A percentile compares a stretch with the other conserved stretches of the same genome.
These are phyloP conservation scores for Cylindrotheca fusiformis DNA, from an alignment of 108 stramenopile species.

Conservation along the genomic window DNA sequence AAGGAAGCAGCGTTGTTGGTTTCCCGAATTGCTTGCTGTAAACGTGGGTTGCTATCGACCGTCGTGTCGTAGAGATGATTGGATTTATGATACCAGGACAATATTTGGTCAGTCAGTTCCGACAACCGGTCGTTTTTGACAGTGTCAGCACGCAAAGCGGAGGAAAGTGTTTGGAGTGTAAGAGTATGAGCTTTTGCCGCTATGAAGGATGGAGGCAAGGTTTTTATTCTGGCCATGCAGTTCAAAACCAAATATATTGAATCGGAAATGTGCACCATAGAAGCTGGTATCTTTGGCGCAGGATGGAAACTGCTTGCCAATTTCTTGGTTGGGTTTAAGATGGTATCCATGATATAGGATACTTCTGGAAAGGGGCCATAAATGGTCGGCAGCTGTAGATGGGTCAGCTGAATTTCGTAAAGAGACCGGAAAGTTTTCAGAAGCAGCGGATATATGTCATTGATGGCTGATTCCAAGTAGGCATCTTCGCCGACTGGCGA, in stretches of 20 bases:
- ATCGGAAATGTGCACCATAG: slow-evolving; percentile 3
- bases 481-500: slow-evolving; percentile 22
- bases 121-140: neutral
- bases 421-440: slow-evolving; percentile 13
- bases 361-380: slow-evolving; percentile 24
- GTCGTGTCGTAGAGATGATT: slow-evolving; percentile 10
- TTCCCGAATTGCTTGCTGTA: slow-evolving; percentile 1
- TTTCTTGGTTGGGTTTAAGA: neutral
- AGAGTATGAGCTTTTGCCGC: slow-evolving; percentile 7
- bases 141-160: neutral
- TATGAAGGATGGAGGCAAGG: neutral
- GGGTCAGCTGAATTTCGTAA: slow-evolving; percentile 6
- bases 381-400: slow-evolving; percentile 19
- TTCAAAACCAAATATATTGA: neutral
- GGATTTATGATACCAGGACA: slow-evolving; percentile 28
- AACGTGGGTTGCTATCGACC: neutral
- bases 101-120: slow-evolving; percentile 3
- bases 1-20: slow-evolving; percentile 6
- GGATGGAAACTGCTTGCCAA: too few species aligned
- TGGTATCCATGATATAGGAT: neutral
- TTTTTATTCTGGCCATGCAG: neutral
- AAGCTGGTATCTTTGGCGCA: neutral
- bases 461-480: neutral
- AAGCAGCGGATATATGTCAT: neutral
- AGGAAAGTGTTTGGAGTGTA: neutral